These are phyloP conservation scores for Phytophthora litchii DNA, from an alignment of 352 stramenopile genomes.

Conservation along the genomic window DNA sequence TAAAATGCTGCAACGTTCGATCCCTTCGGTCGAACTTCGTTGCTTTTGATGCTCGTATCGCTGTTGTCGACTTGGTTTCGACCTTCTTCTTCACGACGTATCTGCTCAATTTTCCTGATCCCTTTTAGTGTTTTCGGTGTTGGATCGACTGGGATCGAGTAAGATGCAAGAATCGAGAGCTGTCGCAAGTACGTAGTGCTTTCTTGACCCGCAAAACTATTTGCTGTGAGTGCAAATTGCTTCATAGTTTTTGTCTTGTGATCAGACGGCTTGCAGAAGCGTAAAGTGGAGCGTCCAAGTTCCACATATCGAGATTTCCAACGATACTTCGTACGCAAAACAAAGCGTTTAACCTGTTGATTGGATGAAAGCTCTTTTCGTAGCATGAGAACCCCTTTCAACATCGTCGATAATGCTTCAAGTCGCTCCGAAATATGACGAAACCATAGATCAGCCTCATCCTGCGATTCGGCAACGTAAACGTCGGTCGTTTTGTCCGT, in stretches of 20 bases:
- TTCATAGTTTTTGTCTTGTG: constrained; percentile 63
- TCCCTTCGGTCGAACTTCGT: constrained; percentile 16
- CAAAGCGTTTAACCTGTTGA: constrained; percentile 58
- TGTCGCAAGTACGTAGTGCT: constrained; percentile 56
- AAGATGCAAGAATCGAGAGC: constrained; percentile 40
- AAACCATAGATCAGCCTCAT: constrained; percentile 57
- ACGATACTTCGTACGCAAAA: constrained; percentile 72
- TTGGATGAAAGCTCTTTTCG: constrained; percentile 53
- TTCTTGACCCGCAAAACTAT: constrained; percentile 65
- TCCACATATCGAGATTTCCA: constrained; percentile 65
- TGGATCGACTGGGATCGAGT: constrained; percentile 44
- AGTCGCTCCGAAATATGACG: constrained; percentile 55
- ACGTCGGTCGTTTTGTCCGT: constrained; percentile 65
- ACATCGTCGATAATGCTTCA: constrained; percentile 53
- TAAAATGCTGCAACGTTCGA: constrained; percentile 40
- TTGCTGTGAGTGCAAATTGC: constrained; percentile 64
- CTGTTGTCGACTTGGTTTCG: constrained; percentile 15
- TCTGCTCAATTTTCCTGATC: constrained; percentile 37
- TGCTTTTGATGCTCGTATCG: constrained; percentile 10
- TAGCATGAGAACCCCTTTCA: constrained; percentile 54
- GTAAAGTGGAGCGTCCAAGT: constrained; percentile 58
- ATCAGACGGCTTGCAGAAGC: constrained; percentile 53
- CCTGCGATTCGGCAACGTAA: constrained; percentile 58
- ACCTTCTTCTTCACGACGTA: constrained; percentile 34
- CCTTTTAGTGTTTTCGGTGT: constrained; percentile 37